phyloP scores from a whole-genome alignment of 2,329 filamentous ascomycete species.

The Paracorniculantispora psalliotae region DNA sequence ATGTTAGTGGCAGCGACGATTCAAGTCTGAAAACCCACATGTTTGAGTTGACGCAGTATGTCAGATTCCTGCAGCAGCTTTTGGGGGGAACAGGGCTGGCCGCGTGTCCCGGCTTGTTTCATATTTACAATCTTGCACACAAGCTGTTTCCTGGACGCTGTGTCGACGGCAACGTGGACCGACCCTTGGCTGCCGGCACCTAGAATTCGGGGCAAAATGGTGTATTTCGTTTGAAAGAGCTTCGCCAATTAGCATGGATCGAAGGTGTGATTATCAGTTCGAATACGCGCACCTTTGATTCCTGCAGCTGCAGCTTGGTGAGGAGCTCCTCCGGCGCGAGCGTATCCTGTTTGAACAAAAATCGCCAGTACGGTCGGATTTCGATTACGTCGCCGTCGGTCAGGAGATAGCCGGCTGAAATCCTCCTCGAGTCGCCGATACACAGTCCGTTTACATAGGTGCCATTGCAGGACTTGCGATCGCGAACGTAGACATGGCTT shows the following conservation, averaged over 20 bases:
- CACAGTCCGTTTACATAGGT: slow-evolving; percentile 46
- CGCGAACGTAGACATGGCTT: slow-evolving; percentile 50
- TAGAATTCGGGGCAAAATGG: slow-evolving; percentile 30
- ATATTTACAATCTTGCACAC: slow-evolving; percentile 65
- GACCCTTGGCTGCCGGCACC: slow-evolving; percentile 33
- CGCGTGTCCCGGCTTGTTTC: slow-evolving; percentile 25
- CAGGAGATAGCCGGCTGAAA: slow-evolving; percentile 43
- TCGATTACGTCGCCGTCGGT: slow-evolving; percentile 46
- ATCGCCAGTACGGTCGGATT: slow-evolving; percentile 34
- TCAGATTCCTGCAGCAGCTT: slow-evolving; percentile 45
- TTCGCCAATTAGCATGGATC: slow-evolving; percentile 16
- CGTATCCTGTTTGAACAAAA: slow-evolving; percentile 28
- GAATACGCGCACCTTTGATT: slow-evolving; percentile 26
- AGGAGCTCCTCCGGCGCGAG: slow-evolving; percentile 22
- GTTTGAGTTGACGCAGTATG: slow-evolving; percentile 48
- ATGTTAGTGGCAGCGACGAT: not conserved
- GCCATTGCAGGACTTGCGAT: slow-evolving; percentile 49
- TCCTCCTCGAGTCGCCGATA: slow-evolving; percentile 35
- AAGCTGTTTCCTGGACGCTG: slow-evolving; percentile 50
- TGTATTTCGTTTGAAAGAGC: slow-evolving; percentile 31
- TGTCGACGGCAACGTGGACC: slow-evolving; percentile 40
- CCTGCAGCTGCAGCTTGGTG: slow-evolving; percentile 26
- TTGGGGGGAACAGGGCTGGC: slow-evolving; percentile 25
- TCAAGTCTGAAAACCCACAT: slow-evolving; percentile 37
- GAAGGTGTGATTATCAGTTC: too few species aligned